Evolutionary conservation across 1,139 yeast species (phyloP), one percentile per base, ranked within the genome.

Genomic region (Meyerozyma guilliermondii): DNA sequence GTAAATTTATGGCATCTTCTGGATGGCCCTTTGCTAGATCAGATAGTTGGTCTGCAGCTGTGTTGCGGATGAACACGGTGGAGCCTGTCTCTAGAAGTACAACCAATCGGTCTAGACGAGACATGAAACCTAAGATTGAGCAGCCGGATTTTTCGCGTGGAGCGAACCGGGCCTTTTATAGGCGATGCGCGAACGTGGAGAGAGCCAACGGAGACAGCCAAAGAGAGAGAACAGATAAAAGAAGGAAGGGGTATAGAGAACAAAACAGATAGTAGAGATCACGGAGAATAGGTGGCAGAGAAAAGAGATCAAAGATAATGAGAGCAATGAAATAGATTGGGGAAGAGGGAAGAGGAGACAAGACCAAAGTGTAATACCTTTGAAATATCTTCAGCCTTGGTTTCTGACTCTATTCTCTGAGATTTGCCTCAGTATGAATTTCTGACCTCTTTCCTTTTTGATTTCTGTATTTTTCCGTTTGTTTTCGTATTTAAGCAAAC

Each of bases 1-100:
- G 68, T 39, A 94, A 68, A 49, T 85, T 85, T 45, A 89, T 73
- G 26, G 87, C 79, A 58, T 94, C 98, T 60, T 91, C 98, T 0
- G 98, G 97, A 55, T 94, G 98, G 37, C 87, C 84, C 60, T 85
- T 86, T 26, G 96, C 98, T 40, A 94, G 75, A 54, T 91, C 98
- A 3, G 96, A 89, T 52, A 94, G 73, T 64, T 94, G 99, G 58
- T 92, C 97, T 2, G 98, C 98, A 0, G 98, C 99, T 10, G 97
- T 88, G 56, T 87, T 88, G 51, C 98, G 78, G 40, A 94, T 94
- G 60, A 88, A 87, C 33, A 88, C 87, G 6, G 98, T 89, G 13
- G 97, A 88, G 11, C 98, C 98, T 3, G 97, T 87, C 65, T 94
- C 98, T 51, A 94, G 69, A 47, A 92, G 70, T 20, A 83, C 78